These are phyloP conservation scores for Mycena kentingensis DNA, from an alignment of 768 basidiomycete genomes.

Conservation along the genomic window DNA sequence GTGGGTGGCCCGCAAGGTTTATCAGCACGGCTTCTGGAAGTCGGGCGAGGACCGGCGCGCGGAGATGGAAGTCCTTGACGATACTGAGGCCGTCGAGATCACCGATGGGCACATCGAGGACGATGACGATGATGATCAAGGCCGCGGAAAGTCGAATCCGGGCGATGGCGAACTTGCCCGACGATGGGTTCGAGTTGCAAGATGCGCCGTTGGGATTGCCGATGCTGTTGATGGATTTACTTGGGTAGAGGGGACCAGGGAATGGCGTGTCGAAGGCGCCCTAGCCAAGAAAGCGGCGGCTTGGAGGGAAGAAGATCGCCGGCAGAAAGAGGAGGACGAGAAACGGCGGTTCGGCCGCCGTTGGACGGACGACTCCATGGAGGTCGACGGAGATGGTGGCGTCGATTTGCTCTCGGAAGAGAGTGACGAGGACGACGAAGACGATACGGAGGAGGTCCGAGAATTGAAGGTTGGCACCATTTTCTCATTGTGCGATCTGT, in stretches of 20 bases:
- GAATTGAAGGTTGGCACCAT: constrained; percentile 85
- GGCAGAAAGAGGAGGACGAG: constrained; percentile 71
- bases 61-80: constrained; percentile 81
- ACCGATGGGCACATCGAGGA: constrained; percentile 86
- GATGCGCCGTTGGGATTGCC: constrained; percentile 69
- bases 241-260: constrained; percentile 59
- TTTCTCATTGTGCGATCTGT: constrained; percentile 16
- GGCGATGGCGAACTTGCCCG: constrained; percentile 45
- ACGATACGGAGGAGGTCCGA: constrained; percentile 72
- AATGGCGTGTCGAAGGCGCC: constrained; percentile 65
- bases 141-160: constrained; percentile 17
- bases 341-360: constrained; percentile 58
- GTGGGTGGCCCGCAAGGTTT: constrained; percentile 90
- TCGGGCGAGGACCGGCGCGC: constrained; percentile 60
- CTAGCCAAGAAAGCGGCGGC: constrained; percentile 66
- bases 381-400: constrained; percentile 61
- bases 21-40: constrained; percentile 95
- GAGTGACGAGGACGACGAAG: constrained; percentile 57
- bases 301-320: constrained; percentile 72
- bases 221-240: constrained; percentile 74
- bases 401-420: constrained; percentile 47
- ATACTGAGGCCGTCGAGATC: constrained; percentile 54
- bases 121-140: constrained; percentile 56
- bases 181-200: constrained; percentile 74
- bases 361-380: constrained; percentile 72